A percentile compares a stretch with the other conserved stretches of the same genome.
Conservation (phyloP, 768 basidiomycete species). For the Phanerochaete sordida region DNA sequence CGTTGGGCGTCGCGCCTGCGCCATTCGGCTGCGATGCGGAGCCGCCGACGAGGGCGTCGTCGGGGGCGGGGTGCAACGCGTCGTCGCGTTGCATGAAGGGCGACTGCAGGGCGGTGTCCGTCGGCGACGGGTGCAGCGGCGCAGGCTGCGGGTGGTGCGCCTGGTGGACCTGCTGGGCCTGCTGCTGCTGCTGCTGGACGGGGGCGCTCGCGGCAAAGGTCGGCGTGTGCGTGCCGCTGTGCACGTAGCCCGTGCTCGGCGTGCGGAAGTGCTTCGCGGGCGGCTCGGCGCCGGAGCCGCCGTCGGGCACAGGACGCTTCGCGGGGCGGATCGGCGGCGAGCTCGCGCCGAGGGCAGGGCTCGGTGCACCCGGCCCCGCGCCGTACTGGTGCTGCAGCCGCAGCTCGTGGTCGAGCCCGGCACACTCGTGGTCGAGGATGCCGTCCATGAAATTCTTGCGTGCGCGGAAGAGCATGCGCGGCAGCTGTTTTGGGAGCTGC, state of each 20-base stretch:
- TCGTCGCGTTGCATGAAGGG: constrained; percentile 2
- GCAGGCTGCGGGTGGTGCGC: not conserved
- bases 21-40: not conserved
- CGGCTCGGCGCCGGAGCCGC: not conserved
- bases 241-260: not conserved
- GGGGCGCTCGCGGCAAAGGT: not conserved
- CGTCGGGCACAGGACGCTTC: constrained; percentile 14
- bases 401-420: constrained; percentile 53
- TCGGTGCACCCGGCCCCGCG: constrained; percentile 11
- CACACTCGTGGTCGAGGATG: constrained; percentile 54
- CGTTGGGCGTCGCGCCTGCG: constrained; percentile 9
- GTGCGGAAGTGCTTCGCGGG: not conserved
- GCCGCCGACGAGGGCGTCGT: not conserved
- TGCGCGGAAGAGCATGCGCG: constrained; percentile 54
- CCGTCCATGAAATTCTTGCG: constrained; percentile 58
- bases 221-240: not conserved
- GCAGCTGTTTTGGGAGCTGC: constrained; percentile 38
- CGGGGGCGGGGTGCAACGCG: not conserved
- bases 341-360: not conserved
- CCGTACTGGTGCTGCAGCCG: constrained; percentile 35
- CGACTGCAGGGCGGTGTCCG: not conserved
- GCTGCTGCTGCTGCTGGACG: not conserved
- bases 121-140: not conserved
- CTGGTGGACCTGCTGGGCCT: not conserved
- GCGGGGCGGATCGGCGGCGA: constrained; percentile 1